Evolutionary conservation across 1,284 basidiomycete genomes (phyloP), one percentile per base, ranked within the genome.

Genomic region (Heterobasidion irregulare): DNA sequence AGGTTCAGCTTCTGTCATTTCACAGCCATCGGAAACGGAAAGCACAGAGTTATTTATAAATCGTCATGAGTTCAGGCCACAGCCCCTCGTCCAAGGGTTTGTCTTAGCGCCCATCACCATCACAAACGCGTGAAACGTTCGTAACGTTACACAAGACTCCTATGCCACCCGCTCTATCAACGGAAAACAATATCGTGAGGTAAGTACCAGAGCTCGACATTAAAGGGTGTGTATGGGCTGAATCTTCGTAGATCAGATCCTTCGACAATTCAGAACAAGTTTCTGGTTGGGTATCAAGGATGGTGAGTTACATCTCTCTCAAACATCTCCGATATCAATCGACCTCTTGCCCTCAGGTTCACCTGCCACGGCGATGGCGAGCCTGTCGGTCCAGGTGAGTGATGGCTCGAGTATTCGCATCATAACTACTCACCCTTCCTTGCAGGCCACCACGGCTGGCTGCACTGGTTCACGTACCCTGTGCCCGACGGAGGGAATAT

Each of bases 221-320:
- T 26, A 5, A 26, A 26, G 3, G 26, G 26, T 26, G 26, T 26
- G 26, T 6, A 6, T 26, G 26, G 6, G 5, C 26, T 6, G 26
- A 26, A 26, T 26, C 26, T 26, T 6, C 35, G 12, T 13, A 61
- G 73, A 50, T 76, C 78, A 10, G 69, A 80, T 61, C 72, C 80
- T n/a, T 70, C 66, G 2, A 79, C 79, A 3, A 79, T 82, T 41
- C 84, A 89, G 57, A 80, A 89, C 70, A 92, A 91, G 64, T 82
- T 90, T 63, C 69, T 92, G 19, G 86, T 90, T 0, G 89, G 89
- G 32, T 91, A 92, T 64, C 89, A 91, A 67, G 89, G 87, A 66
- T 91, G 89, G 89, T 88, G 64, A 57, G 84, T 65, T 15, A n/a
- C 34, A 16, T 49, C 54, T 18, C 33, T n/a, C 15, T 12, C 10